These are phyloP conservation scores for Stagonosporopsis cucurbitacearum DNA, from an alignment of 2,329 filamentous ascomycete species.

Conservation along the genomic window DNA sequence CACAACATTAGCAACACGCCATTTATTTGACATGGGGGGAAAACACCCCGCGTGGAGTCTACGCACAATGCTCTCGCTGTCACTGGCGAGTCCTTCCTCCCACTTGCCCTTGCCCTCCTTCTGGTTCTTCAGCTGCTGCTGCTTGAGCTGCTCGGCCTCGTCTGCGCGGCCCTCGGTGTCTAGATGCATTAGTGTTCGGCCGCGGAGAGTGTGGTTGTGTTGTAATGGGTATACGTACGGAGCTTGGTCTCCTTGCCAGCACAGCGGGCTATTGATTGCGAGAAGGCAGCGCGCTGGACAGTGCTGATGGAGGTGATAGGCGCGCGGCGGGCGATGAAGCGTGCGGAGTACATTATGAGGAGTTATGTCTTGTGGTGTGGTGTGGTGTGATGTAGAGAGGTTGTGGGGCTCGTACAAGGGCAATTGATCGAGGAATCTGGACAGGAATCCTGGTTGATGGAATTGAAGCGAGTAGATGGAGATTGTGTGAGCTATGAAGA, in stretches of 20 bases:
- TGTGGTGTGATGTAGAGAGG: background rate
- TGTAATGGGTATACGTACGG: constrained; percentile 43
- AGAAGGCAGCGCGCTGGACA: constrained; percentile 48
- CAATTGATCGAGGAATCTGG: background rate
- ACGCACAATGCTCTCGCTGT: constrained; percentile 52
- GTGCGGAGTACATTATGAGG: constrained; percentile 40
- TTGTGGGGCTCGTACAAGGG: background rate
- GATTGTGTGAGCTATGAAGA: background rate
- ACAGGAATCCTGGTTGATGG: constrained; percentile 1
- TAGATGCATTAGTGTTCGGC: constrained; percentile 22
- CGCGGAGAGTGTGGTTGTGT: background rate
- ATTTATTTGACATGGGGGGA: no score
- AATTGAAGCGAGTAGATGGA: constrained; percentile 1
- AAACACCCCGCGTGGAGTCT: background rate
- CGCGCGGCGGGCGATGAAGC: constrained; percentile 40
- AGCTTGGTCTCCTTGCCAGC: constrained; percentile 55
- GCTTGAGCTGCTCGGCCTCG: constrained; percentile 53
- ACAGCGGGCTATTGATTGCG: constrained; percentile 44
- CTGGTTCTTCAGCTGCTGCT: constrained; percentile 52
- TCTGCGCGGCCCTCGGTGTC: constrained; percentile 44
- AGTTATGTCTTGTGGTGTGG: background rate
- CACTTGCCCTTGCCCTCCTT: constrained; percentile 53
- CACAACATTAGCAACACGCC: constrained; percentile 12
- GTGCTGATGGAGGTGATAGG: constrained; percentile 36
- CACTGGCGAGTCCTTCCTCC: constrained; percentile 53